These are phyloP conservation scores for Yamadazyma endophytica DNA, from an alignment of 805 yeast genomes.

Conservation along the genomic window DNA sequence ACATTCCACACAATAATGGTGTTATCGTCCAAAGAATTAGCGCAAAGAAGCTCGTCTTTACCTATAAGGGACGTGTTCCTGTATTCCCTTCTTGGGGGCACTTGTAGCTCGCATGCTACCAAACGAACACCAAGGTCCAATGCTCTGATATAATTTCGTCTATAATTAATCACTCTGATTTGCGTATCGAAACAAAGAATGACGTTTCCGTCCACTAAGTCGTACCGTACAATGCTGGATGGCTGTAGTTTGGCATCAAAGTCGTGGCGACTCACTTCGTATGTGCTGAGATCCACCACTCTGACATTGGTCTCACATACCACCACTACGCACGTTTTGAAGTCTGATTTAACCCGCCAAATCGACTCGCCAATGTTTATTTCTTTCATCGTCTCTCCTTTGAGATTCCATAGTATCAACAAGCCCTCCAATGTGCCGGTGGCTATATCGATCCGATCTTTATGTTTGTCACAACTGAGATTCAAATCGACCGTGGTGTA, in stretches of 20 bases:
- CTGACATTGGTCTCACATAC: constrained; percentile 13
- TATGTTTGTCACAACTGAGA: constrained; percentile 20
- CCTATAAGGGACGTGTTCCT: constrained; percentile 28
- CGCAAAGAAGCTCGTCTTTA: constrained; percentile 37
- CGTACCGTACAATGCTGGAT: constrained; percentile 22
- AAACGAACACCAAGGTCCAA: constrained; percentile 5
- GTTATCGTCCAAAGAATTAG: constrained; percentile 36
- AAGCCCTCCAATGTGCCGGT: constrained; percentile 20
- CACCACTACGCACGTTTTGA: constrained; percentile 17
- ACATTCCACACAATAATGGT: constrained; percentile 41
- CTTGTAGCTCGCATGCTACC: constrained; percentile 10
- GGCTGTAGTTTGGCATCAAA: constrained; percentile 3
- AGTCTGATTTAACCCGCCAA: constrained; percentile 23
- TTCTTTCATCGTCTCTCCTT: constrained; percentile 13
- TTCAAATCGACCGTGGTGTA: constrained; percentile 11
- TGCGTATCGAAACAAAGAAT: constrained; percentile 16
- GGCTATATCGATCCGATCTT: constrained; percentile 21
- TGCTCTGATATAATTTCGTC: not conserved
- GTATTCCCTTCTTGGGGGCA: constrained; percentile 2
- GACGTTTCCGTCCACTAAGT: constrained; percentile 27
- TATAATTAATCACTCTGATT: constrained; percentile 22
- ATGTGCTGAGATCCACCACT: constrained; percentile 16
- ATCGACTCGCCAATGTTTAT: constrained; percentile 10
- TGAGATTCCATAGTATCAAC: constrained; percentile 21
- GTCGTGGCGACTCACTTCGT: constrained; percentile 2